Evolutionary conservation across 306 rosid genomes (phyloP).

Genomic region (Adenanthera pavonina): DNA sequence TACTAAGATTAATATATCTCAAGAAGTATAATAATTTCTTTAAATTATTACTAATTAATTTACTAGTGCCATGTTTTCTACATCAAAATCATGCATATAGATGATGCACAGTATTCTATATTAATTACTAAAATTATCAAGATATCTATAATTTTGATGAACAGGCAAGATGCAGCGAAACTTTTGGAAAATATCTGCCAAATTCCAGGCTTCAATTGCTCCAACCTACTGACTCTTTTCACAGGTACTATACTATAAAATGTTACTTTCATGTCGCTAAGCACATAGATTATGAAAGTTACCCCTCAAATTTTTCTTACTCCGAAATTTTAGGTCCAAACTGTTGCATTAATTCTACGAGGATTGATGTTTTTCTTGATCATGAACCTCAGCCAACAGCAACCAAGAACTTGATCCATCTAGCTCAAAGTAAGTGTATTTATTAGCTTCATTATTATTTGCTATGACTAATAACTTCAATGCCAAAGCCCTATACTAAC

Average conservation of each 20-base stretch:
- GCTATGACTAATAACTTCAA: not conserved
- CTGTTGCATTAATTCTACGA: conserved; percentile 72
- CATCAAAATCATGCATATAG: not conserved
- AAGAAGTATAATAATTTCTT: too few relatives aligned
- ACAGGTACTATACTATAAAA: conserved; percentile 56
- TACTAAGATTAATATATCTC: too few relatives aligned
- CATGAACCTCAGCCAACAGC: conserved; percentile 82
- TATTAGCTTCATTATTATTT: not conserved
- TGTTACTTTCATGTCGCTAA: not conserved
- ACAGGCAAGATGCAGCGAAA: conserved; percentile 48
- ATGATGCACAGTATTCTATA: not conserved
- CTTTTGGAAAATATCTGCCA: conserved; percentile 53
- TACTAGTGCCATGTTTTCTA: too few relatives aligned
- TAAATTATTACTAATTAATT: too few relatives aligned
- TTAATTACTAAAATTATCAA: not conserved
- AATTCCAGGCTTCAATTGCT: conserved; percentile 56
- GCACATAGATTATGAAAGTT: not conserved
- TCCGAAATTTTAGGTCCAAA: conserved; percentile 63
- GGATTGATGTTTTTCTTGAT: conserved; percentile 47
- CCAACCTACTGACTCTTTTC: conserved; percentile 51
- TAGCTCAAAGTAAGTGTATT: conserved; percentile 70
- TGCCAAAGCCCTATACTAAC: not conserved
- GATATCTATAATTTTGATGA: conserved; percentile 13
- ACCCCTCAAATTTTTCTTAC: not conserved
- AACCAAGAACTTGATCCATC: conserved; percentile 79